Percentiles rank a stretch among this genome's conserved stretches.
phyloP scores from a whole-genome alignment of 2,329 filamentous ascomycete species.

The Diaporthe longicolla region DNA sequence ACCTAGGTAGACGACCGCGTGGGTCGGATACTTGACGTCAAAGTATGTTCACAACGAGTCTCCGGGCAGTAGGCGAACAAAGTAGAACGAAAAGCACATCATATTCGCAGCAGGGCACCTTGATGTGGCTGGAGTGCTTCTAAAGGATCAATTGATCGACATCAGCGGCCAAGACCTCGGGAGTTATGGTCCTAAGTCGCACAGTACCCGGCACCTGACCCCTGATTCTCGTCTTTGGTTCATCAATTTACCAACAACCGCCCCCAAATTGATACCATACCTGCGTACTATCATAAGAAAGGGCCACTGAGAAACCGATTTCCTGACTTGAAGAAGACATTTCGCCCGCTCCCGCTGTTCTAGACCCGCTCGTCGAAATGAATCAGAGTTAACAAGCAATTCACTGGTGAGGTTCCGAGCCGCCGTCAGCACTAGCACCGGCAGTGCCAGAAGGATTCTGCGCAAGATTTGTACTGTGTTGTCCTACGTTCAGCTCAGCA shows the following conservation, averaged over 20 bases:
- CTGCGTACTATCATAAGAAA: no score
- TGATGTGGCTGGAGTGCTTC: background rate
- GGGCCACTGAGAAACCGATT: no score
- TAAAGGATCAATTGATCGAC: conserved; percentile 18
- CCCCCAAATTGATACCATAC: background rate
- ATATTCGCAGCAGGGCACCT: background rate
- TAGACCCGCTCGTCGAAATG: background rate
- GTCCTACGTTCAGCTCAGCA: background rate
- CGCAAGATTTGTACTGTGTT: background rate
- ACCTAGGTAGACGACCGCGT: background rate
- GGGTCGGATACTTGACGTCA: background rate
- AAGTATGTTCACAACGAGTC: background rate
- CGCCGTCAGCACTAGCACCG: background rate
- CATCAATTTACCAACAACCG: background rate
- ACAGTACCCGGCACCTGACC: background rate
- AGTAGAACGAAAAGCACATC: background rate
- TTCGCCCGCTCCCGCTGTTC: background rate
- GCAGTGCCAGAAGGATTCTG: conserved; percentile 26
- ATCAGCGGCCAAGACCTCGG: background rate
- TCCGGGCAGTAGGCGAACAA: background rate
- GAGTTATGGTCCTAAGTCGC: background rate
- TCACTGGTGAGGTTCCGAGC: background rate
- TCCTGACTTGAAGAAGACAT: no score
- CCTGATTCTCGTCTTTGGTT: background rate
- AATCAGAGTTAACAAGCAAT: background rate